Conservation (phyloP, 2,329 filamentous ascomycete genomes). For the Eutypella sp. region DNA sequence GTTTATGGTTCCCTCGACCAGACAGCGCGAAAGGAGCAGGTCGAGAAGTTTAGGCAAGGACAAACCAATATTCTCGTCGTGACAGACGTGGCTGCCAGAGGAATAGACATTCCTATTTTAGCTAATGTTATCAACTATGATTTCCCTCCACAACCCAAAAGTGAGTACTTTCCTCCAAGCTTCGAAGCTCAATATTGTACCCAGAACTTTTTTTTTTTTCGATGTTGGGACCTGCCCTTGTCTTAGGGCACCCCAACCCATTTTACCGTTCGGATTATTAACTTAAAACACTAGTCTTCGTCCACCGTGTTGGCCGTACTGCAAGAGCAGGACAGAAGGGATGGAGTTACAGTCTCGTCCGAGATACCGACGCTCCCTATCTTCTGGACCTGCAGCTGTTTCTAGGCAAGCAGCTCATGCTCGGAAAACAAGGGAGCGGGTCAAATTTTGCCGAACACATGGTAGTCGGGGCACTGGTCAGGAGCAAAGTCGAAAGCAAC, state of each 20-base stretch:
- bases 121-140: slow-evolving; percentile 99
- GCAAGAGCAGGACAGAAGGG: slow-evolving; percentile 88
- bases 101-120: slow-evolving; percentile 94
- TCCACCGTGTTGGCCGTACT: slow-evolving; percentile 93
- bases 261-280: too few species aligned
- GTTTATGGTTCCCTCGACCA: slow-evolving; percentile 95
- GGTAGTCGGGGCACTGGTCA: slow-evolving; percentile 69
- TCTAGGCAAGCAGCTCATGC: slow-evolving; percentile 73
- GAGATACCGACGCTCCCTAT: slow-evolving; percentile 85
- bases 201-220: background rate
- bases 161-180: background rate
- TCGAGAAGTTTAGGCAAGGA: slow-evolving; percentile 82
- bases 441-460: slow-evolving; percentile 78
- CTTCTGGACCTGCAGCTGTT: slow-evolving; percentile 92
- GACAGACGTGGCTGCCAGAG: slow-evolving; percentile 91
- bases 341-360: slow-evolving; percentile 91
- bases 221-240: too few species aligned
- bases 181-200: background rate
- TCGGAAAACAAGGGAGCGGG: slow-evolving; percentile 58
- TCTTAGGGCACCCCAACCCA: too few species aligned
- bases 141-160: slow-evolving; percentile 93
- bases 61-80: slow-evolving; percentile 88
- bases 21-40: slow-evolving; percentile 84
- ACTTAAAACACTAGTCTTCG: slow-evolving; percentile 55
- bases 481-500: slow-evolving; percentile 68